A percentile compares a stretch with the other conserved stretches of the same genome.
These are phyloP conservation scores for Saturnispora serradocipensis DNA, from an alignment of 805 yeast species.

Conservation along the genomic window DNA sequence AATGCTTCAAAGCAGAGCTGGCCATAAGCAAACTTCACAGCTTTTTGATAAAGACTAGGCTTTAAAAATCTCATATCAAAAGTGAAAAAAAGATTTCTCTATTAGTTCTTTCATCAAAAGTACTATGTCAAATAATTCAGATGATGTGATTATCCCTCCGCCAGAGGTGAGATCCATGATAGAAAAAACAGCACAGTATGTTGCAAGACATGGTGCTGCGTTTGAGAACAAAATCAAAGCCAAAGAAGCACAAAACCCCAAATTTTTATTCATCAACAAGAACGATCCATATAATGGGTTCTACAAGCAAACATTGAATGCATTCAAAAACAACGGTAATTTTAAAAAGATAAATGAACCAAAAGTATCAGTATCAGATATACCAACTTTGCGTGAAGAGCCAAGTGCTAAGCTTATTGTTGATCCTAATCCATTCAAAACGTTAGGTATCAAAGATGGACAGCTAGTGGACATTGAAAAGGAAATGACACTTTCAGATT, in stretches of 20 bases:
- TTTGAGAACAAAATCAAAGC: conserved; percentile 52
- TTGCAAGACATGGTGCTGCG: conserved; percentile 53
- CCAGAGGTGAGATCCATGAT: conserved; percentile 42
- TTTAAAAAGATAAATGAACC: conserved; percentile 9
- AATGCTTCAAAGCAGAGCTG: neutral
- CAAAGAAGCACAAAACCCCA: conserved; percentile 37
- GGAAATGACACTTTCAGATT: conserved; percentile 49
- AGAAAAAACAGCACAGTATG: conserved; percentile 64
- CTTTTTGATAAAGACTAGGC: neutral
- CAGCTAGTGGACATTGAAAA: conserved; percentile 21
- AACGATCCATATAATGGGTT: conserved; percentile 48
- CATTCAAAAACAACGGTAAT: conserved; percentile 23
- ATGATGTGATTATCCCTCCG: conserved; percentile 45
- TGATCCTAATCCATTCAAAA: conserved; percentile 15
- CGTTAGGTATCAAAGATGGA: conserved; percentile 18
- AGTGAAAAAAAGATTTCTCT: neutral
- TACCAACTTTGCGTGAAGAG: neutral
- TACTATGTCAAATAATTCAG: conserved; percentile 21
- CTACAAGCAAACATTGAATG: conserved; percentile 41
- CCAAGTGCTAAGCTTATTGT: conserved; percentile 1
- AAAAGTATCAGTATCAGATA: neutral
- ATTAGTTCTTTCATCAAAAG: neutral
- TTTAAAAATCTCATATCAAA: neutral
- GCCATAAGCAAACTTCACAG: neutral
- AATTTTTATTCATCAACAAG: conserved; percentile 55